Base-by-base conservation (phyloP, 179 eudicot genomes). In the Spinacia oleracea region DNA sequence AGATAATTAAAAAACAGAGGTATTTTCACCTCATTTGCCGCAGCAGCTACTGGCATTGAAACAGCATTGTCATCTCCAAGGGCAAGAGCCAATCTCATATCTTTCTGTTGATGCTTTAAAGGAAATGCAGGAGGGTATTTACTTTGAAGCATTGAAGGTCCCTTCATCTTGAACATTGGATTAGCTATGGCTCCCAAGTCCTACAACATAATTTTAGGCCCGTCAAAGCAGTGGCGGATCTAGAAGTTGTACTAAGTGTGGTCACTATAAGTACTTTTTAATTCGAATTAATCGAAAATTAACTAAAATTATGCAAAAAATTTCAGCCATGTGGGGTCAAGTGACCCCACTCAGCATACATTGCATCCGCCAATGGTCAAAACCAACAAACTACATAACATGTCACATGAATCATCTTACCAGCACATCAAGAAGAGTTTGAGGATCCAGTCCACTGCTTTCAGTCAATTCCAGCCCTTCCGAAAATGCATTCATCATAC, bases 401-500 rank as follows among this genome's bases (percentile, higher is more conserved):
- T 8, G 64, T 67, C 35, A 72, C 32, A 64, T 58, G 31, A 69
- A n/a, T 67, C 48, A 56, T 70, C 92, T 91, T 85, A 93, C 98
- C 94, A 96, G 77, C 32, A 90, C 96, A 72, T 91, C 96, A 34
- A 96, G 97, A 78, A 96, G 97, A 38, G 94, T 88, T 46, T 80
- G 87, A 66, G 96, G 86, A 79, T 86, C 78, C 75, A 96, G 84
- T 74, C 94, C 99, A 83, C 99, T 93, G 83, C 84, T 89, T 76
- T 93, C 97, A 70, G 98, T 88, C 90, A 93, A 84, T 74, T 89
- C 89, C 82, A 96, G 81, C 67, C 97, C 99, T 87, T 96, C 98
- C 4, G 99, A 94, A 78, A 93, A 93, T 42, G 98, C 97, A 86
- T 91, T 96, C 97, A 96, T 89, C 99, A 92, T 92, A 74, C 98